Base-by-base conservation (phyloP, 176 grass and related monocot species). In the Pontederia crassipes region DNA sequence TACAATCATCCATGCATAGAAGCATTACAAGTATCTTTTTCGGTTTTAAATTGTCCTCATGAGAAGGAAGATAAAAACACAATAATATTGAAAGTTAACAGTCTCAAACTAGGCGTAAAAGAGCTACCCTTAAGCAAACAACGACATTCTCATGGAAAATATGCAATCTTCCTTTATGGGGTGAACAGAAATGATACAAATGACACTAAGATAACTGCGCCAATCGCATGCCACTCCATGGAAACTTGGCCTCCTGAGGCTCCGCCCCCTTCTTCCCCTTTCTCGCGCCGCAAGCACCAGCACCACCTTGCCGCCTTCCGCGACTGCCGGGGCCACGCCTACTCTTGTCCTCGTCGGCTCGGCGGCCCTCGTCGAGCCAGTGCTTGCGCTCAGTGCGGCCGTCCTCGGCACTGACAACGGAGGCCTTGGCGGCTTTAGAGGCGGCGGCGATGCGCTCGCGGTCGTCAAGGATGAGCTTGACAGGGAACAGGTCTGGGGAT, bases 401-500 rank as follows among this genome's bases (percentile, higher is more conserved):
- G 9, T 81, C 80, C 35, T 75, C 86, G 13, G 76, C 86, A 9
- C 78, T 81, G 53, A 61, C 80, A 12, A 78, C 81, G 1, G 81
- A 72, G 68, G 77, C 78, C 2, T 73, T 78, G 49, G 63, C 75
- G 58, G 82, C 84, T 69, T 85, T 96, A 4, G 69, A 45, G 35
- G 35, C 45, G 13, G 69, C 69, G 8, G 69, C 69, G 57, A 72
- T 49, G 11, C 79, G 76, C 78, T 96, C 91, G 61, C 74, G 74
- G 57, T 84, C 84, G 15, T 69, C 70, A 4, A 82, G 78, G 49
- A 90, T 72, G 17, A 45, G 45, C 58, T 80, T 78, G n/a, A 96
- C 84, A 35, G 91, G 91, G 73, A 90, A 96, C 56, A 90, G 73
- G 54, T 90, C 86, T 3, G 74, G 75, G 45, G 83, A 87, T 75